Evolutionary conservation across 257 asterid species (phyloP).

Genomic region (Nicotiana sylvestris): DNA sequence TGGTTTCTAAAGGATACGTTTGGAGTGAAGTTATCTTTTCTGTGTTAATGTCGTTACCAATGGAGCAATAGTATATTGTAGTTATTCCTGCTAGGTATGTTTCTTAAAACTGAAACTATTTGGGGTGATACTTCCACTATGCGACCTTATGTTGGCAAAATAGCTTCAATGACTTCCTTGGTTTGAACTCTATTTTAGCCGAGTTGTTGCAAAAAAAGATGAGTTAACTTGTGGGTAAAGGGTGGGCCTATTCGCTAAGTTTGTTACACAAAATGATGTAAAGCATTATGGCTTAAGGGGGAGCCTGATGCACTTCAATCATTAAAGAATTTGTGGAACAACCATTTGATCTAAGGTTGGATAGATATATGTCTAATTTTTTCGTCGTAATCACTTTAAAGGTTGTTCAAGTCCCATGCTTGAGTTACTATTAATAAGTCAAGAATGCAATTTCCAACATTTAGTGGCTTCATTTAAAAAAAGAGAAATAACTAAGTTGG

Average conservation of each 20-base stretch:
- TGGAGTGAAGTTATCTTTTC: not conserved
- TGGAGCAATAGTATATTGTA: not conserved
- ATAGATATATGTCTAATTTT: not conserved
- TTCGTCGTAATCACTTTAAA: not conserved
- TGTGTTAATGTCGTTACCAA: not conserved
- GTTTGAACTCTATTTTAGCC: not conserved
- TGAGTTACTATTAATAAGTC: not conserved
- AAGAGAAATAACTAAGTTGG: not conserved
- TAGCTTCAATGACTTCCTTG: not conserved
- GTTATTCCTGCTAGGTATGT: not conserved
- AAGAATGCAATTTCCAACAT: not conserved
- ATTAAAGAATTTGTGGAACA: not conserved
- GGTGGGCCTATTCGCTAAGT: not conserved
- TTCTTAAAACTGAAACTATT: not conserved
- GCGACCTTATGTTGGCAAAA: not conserved
- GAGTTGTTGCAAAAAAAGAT: not conserved
- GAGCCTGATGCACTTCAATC: not conserved
- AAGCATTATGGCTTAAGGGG: not conserved
- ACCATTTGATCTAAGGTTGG: not conserved
- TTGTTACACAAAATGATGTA: not conserved
- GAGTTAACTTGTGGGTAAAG: not conserved
- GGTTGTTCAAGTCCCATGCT: not conserved
- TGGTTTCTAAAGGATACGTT: not conserved
- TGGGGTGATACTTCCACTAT: not conserved
- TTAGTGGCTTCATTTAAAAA: not conserved